Conservation (phyloP, 176 grass and related monocot genomes). For the Guadua angustifolia region DNA sequence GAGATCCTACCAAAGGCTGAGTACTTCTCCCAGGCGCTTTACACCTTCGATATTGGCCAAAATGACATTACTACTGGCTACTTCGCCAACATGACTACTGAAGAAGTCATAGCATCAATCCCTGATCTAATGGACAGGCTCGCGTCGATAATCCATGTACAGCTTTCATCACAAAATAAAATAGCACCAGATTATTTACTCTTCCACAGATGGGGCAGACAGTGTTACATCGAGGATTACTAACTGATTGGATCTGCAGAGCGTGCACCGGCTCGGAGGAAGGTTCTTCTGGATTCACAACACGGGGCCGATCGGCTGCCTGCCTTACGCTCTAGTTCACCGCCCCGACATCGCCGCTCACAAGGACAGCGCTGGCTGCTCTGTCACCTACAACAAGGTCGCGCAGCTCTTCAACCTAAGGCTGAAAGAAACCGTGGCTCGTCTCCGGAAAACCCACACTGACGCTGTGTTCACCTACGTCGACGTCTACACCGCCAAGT, state of each 20-base stretch:
- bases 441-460: constrained; percentile 59
- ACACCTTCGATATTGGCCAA: constrained; percentile 97
- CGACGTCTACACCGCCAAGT: constrained; percentile 83
- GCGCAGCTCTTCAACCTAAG: constrained; percentile 72
- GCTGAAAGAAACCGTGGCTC: constrained; percentile 74
- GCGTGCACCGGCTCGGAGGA: constrained; percentile 56
- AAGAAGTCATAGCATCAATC: constrained; percentile 65
- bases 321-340: constrained; percentile 70
- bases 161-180: background rate
- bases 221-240: background rate
- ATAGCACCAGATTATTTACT: background rate
- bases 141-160: constrained; percentile 68
- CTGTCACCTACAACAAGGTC: constrained; percentile 71
- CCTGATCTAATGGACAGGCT: constrained; percentile 83
- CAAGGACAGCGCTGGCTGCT: constrained; percentile 64
- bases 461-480: constrained; percentile 79
- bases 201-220: background rate
- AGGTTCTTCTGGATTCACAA: constrained; percentile 98
- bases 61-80: constrained; percentile 88
- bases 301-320: constrained; percentile 90
- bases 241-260: constrained; percentile 47
- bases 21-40: constrained; percentile 84
- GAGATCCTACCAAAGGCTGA: constrained; percentile 69
- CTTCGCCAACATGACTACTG: constrained; percentile 63
- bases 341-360: constrained; percentile 39